Evolutionary conservation across 495 filamentous ascomycete genomes (phyloP).

Genomic region (Lepraria neglecta): DNA sequence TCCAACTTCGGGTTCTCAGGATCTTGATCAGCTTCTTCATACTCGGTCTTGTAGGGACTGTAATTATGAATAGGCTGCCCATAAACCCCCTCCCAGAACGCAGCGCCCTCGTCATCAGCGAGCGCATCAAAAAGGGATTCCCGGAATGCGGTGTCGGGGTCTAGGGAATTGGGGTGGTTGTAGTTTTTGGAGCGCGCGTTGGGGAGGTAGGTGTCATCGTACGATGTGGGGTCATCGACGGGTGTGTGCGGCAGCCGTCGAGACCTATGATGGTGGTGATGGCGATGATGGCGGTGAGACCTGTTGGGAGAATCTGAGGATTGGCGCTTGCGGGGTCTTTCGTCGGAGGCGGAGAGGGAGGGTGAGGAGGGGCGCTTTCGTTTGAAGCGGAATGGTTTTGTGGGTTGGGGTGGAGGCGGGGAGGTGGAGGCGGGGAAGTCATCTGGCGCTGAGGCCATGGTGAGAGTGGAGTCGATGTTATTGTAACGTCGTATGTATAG

Average conservation of each 20-base stretch:
- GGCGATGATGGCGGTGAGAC: conserved; percentile 29
- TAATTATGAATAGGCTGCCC: conserved; percentile 82
- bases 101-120: conserved; percentile 93
- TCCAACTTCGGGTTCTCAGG: conserved; percentile 59
- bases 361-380: conserved; percentile 18
- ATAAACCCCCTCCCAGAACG: conserved; percentile 91
- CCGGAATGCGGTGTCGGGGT: conserved; percentile 70
- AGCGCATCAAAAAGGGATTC: conserved; percentile 99
- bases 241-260: conserved; percentile 25
- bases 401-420: conserved; percentile 22
- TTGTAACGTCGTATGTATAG: background rate
- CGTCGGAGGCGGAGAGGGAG: background rate
- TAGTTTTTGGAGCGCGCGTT: conserved; percentile 11
- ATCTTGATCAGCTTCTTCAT: conserved; percentile 27
- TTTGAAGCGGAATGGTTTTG: conserved; percentile 27
- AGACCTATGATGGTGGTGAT: conserved; percentile 34
- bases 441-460: conserved; percentile 23
- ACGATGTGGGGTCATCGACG: conserved; percentile 8
- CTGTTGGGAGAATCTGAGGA: background rate
- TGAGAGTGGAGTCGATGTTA: background rate
- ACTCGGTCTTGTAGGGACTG: conserved; percentile 39
- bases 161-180: conserved; percentile 23
- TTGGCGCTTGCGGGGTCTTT: background rate
- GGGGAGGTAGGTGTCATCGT: conserved; percentile 23
- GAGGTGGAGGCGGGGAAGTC: background rate